phyloP scores from a whole-genome alignment of 106 monocot genomes.

The Dendrobium nobile region DNA sequence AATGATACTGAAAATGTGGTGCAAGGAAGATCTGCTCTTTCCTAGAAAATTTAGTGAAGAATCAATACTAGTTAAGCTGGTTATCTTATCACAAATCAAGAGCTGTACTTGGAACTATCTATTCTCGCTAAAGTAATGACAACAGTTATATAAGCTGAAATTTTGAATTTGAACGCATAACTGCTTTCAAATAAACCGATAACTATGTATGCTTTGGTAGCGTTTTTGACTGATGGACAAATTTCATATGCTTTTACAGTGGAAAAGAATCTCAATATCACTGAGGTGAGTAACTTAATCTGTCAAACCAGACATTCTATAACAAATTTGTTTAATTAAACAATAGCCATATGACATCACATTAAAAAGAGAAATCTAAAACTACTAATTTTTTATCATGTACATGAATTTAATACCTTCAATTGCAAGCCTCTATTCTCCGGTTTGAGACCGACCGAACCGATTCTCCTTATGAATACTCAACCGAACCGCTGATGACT shows the following conservation, averaged over 20 bases:
- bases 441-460: constrained; percentile 15
- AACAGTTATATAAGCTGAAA: background rate
- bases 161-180: too few species aligned
- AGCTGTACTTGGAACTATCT: background rate
- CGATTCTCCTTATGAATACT: constrained; percentile 35
- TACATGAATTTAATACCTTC: constrained; percentile 9
- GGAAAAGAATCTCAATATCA: too few species aligned
- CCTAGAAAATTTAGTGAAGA: background rate
- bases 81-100: background rate
- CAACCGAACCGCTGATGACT: constrained; percentile 31
- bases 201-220: background rate
- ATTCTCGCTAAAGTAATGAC: background rate
- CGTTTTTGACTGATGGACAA: background rate
- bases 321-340: background rate
- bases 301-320: background rate
- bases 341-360: background rate
- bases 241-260: too few species aligned
- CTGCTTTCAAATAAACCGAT: background rate
- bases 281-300: background rate
- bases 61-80: background rate
- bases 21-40: background rate
- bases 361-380: background rate
- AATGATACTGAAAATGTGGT: constrained; percentile 3
- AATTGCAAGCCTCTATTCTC: background rate
- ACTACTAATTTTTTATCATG: background rate